Evolutionary conservation across 2,329 filamentous ascomycete genomes (phyloP).

Genomic region (Neurospora sp.): DNA sequence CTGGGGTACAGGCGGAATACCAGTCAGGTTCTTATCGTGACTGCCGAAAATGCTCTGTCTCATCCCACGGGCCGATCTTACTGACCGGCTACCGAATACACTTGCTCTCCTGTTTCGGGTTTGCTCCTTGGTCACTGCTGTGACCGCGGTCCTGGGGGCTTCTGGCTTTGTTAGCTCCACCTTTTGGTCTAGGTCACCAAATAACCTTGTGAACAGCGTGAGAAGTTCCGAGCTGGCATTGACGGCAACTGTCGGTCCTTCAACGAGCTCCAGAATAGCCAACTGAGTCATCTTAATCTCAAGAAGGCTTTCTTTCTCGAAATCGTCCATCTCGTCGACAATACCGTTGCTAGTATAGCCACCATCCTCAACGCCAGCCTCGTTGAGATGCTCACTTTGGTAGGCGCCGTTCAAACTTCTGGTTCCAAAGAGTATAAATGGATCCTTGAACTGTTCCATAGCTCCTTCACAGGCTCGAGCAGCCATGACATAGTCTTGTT

Average conservation of each 20-base stretch:
- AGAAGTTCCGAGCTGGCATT: conserved; percentile 82
- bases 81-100: conserved; percentile 60
- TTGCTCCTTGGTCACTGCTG: conserved; percentile 38
- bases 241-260: conserved; percentile 76
- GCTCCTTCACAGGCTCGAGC: conserved; percentile 79
- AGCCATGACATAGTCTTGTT: conserved; percentile 75
- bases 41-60: conserved; percentile 27
- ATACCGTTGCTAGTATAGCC: conserved; percentile 33
- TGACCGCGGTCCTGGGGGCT: conserved; percentile 59
- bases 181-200: conserved; percentile 50
- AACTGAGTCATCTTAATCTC: conserved; percentile 95
- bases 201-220: conserved; percentile 70
- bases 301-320: conserved; percentile 79
- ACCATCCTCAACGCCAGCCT: conserved; percentile 21
- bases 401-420: conserved; percentile 38
- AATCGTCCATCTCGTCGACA: conserved; percentile 71
- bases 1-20: conserved; percentile 25
- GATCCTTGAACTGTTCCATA: conserved; percentile 78
- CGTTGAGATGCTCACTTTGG: conserved; percentile 59
- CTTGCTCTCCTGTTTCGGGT: conserved; percentile 58
- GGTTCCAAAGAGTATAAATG: conserved; percentile 58
- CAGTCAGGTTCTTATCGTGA: conserved; percentile 27
- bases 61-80: conserved; percentile 31
- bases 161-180: conserved; percentile 33
- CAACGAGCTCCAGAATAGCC: conserved; percentile 69